Percentiles rank a stretch among this genome's conserved stretches.
Conservation (phyloP, 805 yeast genomes). For the Wickerhamomyces bovis region DNA sequence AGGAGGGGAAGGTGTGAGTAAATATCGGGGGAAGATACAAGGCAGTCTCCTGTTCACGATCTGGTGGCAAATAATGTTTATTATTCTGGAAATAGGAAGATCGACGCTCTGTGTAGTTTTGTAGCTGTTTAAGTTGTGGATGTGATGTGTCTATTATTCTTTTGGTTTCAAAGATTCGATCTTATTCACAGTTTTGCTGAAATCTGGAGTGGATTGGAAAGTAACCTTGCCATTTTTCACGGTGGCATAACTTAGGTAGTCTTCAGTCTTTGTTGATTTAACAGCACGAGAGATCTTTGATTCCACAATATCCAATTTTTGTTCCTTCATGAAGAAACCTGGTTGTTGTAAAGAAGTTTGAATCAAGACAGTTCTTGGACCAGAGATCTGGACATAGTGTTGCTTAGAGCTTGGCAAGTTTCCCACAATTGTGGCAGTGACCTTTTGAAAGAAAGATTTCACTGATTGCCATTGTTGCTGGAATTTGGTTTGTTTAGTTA, state of each 20-base stretch:
- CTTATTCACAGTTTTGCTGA: conserved; percentile 30
- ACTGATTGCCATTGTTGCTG: conserved; percentile 1
- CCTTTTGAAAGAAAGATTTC: background rate
- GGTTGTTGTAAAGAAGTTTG: conserved; percentile 13
- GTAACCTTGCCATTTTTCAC: conserved; percentile 36
- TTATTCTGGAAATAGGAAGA: too few species aligned
- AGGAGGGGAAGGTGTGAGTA: too few species aligned
- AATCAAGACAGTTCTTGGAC: conserved; percentile 34
- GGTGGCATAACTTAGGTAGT: conserved; percentile 42
- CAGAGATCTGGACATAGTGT: conserved; percentile 41
- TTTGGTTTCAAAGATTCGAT: conserved; percentile 18
- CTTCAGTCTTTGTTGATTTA: conserved; percentile 27
- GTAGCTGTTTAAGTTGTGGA: too few species aligned
- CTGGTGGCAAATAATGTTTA: too few species aligned
- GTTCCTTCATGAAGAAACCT: conserved; percentile 1
- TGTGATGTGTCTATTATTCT: background rate
- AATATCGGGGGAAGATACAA: too few species aligned
- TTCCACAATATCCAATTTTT: conserved; percentile 8
- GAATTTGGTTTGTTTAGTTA: background rate
- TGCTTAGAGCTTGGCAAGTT: background rate
- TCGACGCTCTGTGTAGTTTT: too few species aligned
- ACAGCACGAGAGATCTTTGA: conserved; percentile 3
- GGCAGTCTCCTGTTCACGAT: too few species aligned
- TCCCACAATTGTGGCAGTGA: background rate
- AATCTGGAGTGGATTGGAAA: conserved; percentile 40